These are phyloP conservation scores for Nicotiana sylvestris DNA, from an alignment of 257 asterid genomes.

Conservation along the genomic window DNA sequence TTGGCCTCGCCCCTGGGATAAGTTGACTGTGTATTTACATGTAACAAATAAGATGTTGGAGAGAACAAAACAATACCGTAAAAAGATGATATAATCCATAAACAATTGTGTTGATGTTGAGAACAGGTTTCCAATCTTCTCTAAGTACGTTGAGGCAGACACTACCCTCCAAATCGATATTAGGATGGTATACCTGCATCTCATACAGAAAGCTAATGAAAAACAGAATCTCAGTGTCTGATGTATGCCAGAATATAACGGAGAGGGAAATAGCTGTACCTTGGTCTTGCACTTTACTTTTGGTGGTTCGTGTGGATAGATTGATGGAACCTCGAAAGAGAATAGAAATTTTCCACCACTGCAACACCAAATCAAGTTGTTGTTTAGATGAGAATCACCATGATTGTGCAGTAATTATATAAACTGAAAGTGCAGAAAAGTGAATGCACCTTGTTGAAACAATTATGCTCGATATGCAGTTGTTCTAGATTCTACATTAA, in stretches of 20 bases:
- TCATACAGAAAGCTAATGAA: not conserved
- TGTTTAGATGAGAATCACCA: not conserved
- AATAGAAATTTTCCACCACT: constrained; percentile 35
- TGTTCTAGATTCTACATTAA: not conserved
- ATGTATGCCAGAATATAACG: not conserved
- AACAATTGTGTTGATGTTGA: constrained; percentile 36
- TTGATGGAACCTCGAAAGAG: constrained; percentile 28
- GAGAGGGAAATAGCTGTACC: constrained; percentile 13
- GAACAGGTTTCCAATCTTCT: constrained; percentile 49
- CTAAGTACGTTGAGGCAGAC: constrained; percentile 65
- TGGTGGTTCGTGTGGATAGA: constrained; percentile 39
- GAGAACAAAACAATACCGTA: constrained; percentile 43
- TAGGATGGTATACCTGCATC: constrained; percentile 84
- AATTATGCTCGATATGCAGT: not conserved
- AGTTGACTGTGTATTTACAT: not conserved
- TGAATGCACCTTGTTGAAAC: not conserved
- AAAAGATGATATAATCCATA: constrained; percentile 56
- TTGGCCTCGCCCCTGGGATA: not conserved
- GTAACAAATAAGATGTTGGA: not conserved
- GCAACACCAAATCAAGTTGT: constrained; percentile 6
- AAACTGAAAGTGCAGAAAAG: not conserved
- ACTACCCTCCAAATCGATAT: constrained; percentile 87
- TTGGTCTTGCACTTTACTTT: constrained; percentile 41
- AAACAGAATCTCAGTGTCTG: not conserved
- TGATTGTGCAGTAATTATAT: not conserved